Base-by-base conservation (phyloP, 1,284 basidiomycete genomes). In the Stereum hirsutum region DNA sequence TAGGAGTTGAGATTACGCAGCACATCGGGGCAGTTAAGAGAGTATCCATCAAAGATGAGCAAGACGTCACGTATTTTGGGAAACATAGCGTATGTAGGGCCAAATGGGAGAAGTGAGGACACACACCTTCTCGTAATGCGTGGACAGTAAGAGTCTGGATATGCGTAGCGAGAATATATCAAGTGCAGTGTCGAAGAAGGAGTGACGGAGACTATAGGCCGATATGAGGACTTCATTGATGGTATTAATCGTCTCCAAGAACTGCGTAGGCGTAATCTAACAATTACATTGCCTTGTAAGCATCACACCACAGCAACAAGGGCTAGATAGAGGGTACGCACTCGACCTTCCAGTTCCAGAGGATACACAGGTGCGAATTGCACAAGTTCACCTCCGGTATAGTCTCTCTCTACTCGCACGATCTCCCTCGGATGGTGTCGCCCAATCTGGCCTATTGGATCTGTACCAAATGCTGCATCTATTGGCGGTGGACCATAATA, bases 371-470 rank as follows among this genome's bases (percentile, higher is more conserved):
- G 74, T 25, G 84, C 70, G 58, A 91, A 88, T 57, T 92, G 89
- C 10, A 77, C 69, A 19, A 91, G 63, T 57, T 92, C 89, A 5
- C 89, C 89, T 0, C 81, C 77, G 14, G 70, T 74, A 54, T 90
- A 92, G 59, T 92, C 89, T 35, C 89, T 68, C 60, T 92, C 89
- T 40, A 92, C 68, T 28, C 89, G 72, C 45, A 92, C 65, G 46
- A 92, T 75, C 62, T 92, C 89, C 42, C 89, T 75, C n/a, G 89
- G 87, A 53, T 87, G 79, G 57, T 91, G 84, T 19, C 84, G 61
- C 5, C 86, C 86, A 44, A 91, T 81, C 43, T 81, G 81, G 2
- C 89, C 89, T n/a, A 81, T 61, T 1, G 88, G 86, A 14, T 70
- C 61, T 1, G 81, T 81, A 2, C 85, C 85, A 56, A 77, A 92